Evolutionary conservation across 2,329 filamentous ascomycete genomes (phyloP), one percentile per base, ranked within the genome.

Genomic region (Falciphora oryzae): DNA sequence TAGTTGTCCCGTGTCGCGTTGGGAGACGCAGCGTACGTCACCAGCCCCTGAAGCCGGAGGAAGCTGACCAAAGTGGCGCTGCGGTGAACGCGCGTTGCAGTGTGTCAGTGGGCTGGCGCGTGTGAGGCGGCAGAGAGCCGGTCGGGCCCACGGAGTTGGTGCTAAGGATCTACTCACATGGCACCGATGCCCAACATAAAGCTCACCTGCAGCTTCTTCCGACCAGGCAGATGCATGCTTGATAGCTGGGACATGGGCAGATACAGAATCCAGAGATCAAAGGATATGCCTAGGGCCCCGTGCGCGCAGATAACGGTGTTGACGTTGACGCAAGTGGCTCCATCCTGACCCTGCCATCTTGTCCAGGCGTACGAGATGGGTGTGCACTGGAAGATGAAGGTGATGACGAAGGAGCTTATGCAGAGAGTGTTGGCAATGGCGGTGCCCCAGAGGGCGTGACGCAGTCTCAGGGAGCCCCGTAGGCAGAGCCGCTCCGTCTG

Each of bases 291-390:
- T 62, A 84, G 77, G 22, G 70, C 77, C 0, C 84, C 83, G 44
- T 83, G 80, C 32, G 79, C 75, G 79, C 81, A 85, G 0, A 74
- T 78, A 3, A 85, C 74, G 1, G 74, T 73, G 65, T 83, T 84
- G 66, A 81, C 72, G 64, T 83, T 75, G 28, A 82, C 70, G 66
- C 85, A 88, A 1, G 66, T 72, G 0, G 85, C 84, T 0, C 71
- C 5, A 35, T 79, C 75, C 62, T 78, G 72, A 1, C 78, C 77
- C 57, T 83, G 78, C 83, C 84, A 87, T 22, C 73, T 73, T 0
- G 72, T 75, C 85, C 85, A 88, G 69, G 80, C 82, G 65, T 78
- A 80, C 16, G 71, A 72, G 28, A 87, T 74, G 0, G 84, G 85
- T 2, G 68, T 71, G 70, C 84, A 86, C 66, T 85, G 80, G 50